These are phyloP conservation scores for Saccharomycopsis hybrid DNA, from an alignment of 1,139 yeast genomes.

Conservation along the genomic window DNA sequence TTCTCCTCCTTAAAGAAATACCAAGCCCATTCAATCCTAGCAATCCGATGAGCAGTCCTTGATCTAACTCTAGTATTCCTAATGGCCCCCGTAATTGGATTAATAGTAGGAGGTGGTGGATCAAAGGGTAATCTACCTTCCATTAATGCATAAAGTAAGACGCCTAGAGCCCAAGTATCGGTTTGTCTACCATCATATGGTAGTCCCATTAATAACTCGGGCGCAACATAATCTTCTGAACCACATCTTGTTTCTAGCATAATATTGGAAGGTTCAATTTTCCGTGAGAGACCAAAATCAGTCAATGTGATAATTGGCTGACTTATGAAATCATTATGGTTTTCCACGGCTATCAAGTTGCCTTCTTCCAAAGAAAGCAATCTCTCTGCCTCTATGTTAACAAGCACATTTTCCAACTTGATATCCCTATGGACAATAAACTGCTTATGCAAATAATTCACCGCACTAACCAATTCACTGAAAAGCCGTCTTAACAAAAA, in stretches of 20 bases:
- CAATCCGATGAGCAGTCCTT: constrained; percentile 81
- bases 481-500: constrained; percentile 52
- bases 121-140: constrained; percentile 91
- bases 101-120: constrained; percentile 41
- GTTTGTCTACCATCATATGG: constrained; percentile 85
- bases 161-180: constrained; percentile 94
- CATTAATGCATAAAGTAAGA: constrained; percentile 70
- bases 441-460: constrained; percentile 63
- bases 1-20: constrained; percentile 33
- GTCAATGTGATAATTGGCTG: constrained; percentile 56
- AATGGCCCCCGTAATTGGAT: constrained; percentile 30
- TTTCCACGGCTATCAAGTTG: neutral
- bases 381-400: constrained; percentile 36
- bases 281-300: constrained; percentile 83
- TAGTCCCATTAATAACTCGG: constrained; percentile 84
- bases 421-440: constrained; percentile 80
- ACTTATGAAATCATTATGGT: constrained; percentile 21
- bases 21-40: constrained; percentile 94
- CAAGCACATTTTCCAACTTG: constrained; percentile 72
- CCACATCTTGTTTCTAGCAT: constrained; percentile 84
- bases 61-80: constrained; percentile 47
- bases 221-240: constrained; percentile 91
- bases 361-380: constrained; percentile 26
- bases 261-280: constrained; percentile 51
- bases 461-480: constrained; percentile 62